These are phyloP conservation scores for Chenopodium berlandieri DNA, from an alignment of 148 eudicot genomes.

Conservation along the genomic window DNA sequence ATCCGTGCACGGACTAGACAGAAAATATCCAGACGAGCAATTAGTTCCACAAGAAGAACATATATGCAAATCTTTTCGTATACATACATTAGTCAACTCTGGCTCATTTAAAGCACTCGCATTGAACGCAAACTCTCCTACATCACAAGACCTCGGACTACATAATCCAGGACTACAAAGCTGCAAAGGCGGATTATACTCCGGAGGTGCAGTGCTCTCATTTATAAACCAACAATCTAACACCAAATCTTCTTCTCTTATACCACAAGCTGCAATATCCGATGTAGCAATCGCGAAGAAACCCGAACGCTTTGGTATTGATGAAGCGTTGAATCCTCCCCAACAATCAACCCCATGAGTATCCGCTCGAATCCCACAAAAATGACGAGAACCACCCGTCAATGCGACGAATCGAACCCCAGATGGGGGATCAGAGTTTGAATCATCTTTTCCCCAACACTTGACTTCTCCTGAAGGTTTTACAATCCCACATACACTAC, in stretches of 20 bases:
- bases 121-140: conserved; percentile 61
- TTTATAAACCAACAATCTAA: conserved; percentile 83
- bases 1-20: conserved; percentile 61
- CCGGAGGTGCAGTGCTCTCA: conserved; percentile 15
- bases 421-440: conserved; percentile 37
- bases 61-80: conserved; percentile 57
- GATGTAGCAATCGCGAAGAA: conserved; percentile 74
- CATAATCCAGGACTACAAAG: conserved; percentile 90
- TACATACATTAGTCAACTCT: conserved; percentile 66
- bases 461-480: conserved; percentile 51
- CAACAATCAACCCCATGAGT: conserved; percentile 79
- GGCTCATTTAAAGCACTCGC: conserved; percentile 73
- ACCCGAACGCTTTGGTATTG: conserved; percentile 67
- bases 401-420: conserved; percentile 55
- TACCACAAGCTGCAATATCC: conserved; percentile 63
- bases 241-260: conserved; percentile 77
- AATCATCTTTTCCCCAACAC: conserved; percentile 61
- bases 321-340: conserved; percentile 69
- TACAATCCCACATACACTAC: conserved; percentile 59
- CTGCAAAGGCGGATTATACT: conserved; percentile 85
- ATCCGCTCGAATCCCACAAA: conserved; percentile 84
- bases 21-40: conserved; percentile 72
- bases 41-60: conserved; percentile 78
- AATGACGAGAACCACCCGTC: conserved; percentile 65
- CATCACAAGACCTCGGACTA: conserved; percentile 45